phyloP scores from a whole-genome alignment of 768 basidiomycete species.

The Kwoniella dendrophila region DNA sequence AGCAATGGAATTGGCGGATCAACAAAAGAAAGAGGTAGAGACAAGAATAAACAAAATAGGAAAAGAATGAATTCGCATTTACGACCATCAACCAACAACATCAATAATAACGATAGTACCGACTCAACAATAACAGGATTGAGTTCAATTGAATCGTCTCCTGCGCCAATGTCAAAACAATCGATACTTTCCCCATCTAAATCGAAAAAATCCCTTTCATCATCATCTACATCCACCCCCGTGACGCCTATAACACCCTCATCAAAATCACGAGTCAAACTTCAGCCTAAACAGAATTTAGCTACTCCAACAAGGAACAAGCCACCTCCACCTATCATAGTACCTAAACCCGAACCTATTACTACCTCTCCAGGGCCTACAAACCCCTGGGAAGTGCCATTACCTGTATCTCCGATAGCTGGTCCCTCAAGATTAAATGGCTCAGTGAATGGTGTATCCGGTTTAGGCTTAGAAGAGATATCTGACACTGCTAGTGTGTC shows the following conservation, averaged over 20 bases:
- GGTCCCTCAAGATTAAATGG: conserved; percentile 29
- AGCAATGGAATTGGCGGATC: neutral
- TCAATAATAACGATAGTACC: neutral
- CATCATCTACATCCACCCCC: too few species aligned
- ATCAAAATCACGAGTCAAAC: too few species aligned
- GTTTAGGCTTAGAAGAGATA: neutral
- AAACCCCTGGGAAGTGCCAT: conserved; percentile 34
- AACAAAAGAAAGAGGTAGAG: conserved; percentile 23
- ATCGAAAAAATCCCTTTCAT: neutral
- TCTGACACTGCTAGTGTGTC: conserved; percentile 6
- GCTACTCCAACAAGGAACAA: conserved; percentile 9
- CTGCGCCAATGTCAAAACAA: neutral
- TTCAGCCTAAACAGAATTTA: neutral
- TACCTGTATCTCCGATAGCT: conserved; percentile 36
- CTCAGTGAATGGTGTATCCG: neutral
- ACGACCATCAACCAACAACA: conserved; percentile 1
- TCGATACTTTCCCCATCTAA: conserved; percentile 1
- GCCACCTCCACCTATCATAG: conserved; percentile 23
- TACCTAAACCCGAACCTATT: conserved; percentile 8
- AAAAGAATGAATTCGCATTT: conserved; percentile 25
- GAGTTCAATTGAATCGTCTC: conserved; percentile 25
- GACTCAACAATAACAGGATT: too few species aligned
- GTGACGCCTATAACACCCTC: too few species aligned
- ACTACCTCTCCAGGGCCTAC: neutral
- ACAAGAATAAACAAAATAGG: conserved; percentile 27